Evolutionary conservation across 495 filamentous ascomycete species (phyloP).

Genomic region (Mytilinidion resinicola): DNA sequence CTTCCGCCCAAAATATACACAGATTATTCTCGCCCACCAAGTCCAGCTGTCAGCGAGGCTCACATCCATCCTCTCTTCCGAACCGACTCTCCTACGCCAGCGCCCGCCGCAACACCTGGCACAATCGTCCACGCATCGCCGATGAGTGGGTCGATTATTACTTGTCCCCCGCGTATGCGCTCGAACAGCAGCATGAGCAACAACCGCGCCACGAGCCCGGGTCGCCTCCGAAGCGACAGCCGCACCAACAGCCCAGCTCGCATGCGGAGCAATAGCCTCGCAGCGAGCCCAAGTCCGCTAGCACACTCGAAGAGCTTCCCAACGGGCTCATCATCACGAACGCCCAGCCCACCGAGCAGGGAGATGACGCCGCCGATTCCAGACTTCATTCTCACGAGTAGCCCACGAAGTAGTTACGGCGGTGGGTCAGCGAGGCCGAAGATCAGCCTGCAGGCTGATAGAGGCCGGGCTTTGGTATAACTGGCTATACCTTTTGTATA

Average conservation of each 20-base stretch:
- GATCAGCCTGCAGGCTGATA: conserved; percentile 6
- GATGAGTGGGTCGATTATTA: conserved; percentile 60
- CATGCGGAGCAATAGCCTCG: conserved; percentile 55
- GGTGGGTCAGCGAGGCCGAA: conserved; percentile 7
- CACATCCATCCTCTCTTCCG: conserved; percentile 86
- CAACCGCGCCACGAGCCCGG: conserved; percentile 49
- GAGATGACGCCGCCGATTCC: conserved; percentile 53
- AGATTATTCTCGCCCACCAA: conserved; percentile 19
- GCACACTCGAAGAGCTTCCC: conserved; percentile 47
- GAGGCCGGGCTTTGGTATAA: neutral
- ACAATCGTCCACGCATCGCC: conserved; percentile 68
- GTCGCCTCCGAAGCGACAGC: too few species aligned
- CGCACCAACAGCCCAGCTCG: conserved; percentile 43
- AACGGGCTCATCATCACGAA: conserved; percentile 32
- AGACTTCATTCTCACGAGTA: conserved; percentile 49
- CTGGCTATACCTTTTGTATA: neutral
- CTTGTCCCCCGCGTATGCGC: conserved; percentile 52
- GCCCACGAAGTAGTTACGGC: conserved; percentile 41
- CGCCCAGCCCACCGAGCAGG: conserved; percentile 14
- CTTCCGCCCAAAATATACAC: conserved; percentile 13
- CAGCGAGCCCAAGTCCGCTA: conserved; percentile 49
- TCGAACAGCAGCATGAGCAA: conserved; percentile 57
- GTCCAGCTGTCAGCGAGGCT: conserved; percentile 50
- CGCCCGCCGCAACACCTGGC: conserved; percentile 58
- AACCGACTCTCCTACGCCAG: conserved; percentile 63